These are phyloP conservation scores for Leccinum barrowsii DNA, from an alignment of 768 basidiomycete species.

Conservation along the genomic window DNA sequence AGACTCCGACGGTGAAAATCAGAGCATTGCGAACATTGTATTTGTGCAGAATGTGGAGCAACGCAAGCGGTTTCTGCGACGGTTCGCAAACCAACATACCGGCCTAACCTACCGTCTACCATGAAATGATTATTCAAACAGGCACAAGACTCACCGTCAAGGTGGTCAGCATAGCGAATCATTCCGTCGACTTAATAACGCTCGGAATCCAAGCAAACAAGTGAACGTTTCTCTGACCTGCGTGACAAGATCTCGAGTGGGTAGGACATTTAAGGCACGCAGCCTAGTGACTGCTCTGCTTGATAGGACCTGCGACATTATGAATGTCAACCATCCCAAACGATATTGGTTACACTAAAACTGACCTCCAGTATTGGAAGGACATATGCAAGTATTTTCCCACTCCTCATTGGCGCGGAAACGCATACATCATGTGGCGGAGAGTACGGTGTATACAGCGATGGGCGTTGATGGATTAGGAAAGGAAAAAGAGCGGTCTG, in stretches of 20 bases:
- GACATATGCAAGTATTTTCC: slow-evolving; percentile 95
- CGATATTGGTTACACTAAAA: background rate
- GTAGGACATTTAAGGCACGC: slow-evolving; percentile 84
- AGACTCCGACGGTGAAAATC: slow-evolving; percentile 96
- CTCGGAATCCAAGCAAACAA: too few species aligned
- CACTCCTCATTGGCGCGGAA: slow-evolving; percentile 96
- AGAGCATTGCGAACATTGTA: slow-evolving; percentile 64
- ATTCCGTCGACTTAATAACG: slow-evolving; percentile 36
- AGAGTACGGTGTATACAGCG: slow-evolving; percentile 62
- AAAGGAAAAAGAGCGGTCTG: slow-evolving; percentile 87
- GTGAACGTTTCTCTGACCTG: slow-evolving; percentile 83
- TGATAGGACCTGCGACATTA: slow-evolving; percentile 55
- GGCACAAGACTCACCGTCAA: slow-evolving; percentile 56
- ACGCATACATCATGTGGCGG: slow-evolving; percentile 82
- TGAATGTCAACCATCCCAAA: background rate
- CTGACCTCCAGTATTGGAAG: slow-evolving; percentile 86
- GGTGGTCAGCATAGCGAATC: slow-evolving; percentile 76
- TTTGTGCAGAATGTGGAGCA: slow-evolving; percentile 79
- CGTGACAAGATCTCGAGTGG: slow-evolving; percentile 87
- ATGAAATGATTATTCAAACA: background rate
- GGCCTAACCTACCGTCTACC: slow-evolving; percentile 49
- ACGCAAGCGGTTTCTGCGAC: slow-evolving; percentile 79
- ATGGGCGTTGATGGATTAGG: slow-evolving; percentile 50
- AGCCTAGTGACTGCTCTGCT: slow-evolving; percentile 74
- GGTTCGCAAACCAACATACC: slow-evolving; percentile 80